phyloP scores from a whole-genome alignment of 2,329 filamentous ascomycete genomes.

The Colletotrichum sp. region DNA sequence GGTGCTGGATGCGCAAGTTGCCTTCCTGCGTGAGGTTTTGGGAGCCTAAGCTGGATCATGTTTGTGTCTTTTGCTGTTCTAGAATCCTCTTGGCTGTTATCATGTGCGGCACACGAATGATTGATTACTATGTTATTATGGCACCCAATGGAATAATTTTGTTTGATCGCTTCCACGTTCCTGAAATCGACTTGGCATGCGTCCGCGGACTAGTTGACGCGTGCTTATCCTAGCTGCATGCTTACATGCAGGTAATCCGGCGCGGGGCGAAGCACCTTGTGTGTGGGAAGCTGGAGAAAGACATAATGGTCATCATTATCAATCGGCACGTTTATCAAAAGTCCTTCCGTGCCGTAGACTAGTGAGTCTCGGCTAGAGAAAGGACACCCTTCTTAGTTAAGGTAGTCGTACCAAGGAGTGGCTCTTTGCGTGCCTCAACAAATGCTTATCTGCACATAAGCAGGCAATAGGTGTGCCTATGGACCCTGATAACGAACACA shows the following conservation, averaged over 20 bases:
- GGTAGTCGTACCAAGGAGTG: background rate
- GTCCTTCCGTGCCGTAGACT: background rate
- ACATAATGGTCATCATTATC: background rate
- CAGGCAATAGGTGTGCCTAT: background rate
- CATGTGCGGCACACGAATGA: background rate
- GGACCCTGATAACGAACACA: background rate
- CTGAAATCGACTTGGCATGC: conserved; percentile 23
- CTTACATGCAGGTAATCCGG: background rate
- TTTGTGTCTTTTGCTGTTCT: conserved; percentile 24
- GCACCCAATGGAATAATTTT: conserved; percentile 28
- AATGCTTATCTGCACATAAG: background rate
- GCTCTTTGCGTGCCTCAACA: background rate
- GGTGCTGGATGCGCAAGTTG: conserved; percentile 5
- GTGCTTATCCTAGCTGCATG: background rate
- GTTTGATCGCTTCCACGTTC: conserved; percentile 34
- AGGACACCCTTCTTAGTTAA: background rate
- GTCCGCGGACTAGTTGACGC: background rate
- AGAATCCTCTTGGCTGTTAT: background rate
- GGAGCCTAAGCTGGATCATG: background rate
- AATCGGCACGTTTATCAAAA: background rate
- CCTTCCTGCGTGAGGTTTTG: background rate
- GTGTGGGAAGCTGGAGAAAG: background rate
- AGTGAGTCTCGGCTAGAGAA: background rate
- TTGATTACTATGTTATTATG: background rate
- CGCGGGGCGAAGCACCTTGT: background rate